These are phyloP conservation scores for Protomyces inouyei DNA, from an alignment of 1,139 yeast species.

Conservation along the genomic window DNA sequence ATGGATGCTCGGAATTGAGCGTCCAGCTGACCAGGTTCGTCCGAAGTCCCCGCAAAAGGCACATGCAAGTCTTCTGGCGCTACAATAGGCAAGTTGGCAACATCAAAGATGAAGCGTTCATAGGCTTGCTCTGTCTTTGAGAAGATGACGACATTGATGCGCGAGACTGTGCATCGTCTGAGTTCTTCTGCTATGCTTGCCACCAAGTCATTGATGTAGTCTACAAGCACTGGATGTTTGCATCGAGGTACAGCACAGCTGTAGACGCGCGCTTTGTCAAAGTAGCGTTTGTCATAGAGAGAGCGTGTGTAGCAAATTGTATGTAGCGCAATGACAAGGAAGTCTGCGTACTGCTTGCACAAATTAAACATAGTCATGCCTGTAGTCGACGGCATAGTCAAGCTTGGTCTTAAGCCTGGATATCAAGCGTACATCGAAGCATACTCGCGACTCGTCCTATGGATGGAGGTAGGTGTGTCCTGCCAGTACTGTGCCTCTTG, in stretches of 20 bases:
- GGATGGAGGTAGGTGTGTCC: too few species aligned
- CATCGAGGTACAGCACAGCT: conserved; percentile 39
- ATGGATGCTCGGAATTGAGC: conserved; percentile 37
- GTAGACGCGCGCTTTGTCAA: conserved; percentile 39
- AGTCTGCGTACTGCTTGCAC: conserved; percentile 32
- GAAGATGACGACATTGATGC: conserved; percentile 37
- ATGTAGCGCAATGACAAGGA: conserved; percentile 40
- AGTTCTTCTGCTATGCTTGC: conserved; percentile 36
- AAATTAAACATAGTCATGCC: neutral
- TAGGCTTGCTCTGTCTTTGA: conserved; percentile 34
- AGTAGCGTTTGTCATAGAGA: conserved; percentile 41
- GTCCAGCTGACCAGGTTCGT: conserved; percentile 19
- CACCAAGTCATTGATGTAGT: conserved; percentile 40
- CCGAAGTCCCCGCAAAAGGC: conserved; percentile 16
- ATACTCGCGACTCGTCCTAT: too few species aligned
- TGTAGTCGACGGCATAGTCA: neutral
- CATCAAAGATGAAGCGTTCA: conserved; percentile 40
- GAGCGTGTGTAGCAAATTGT: conserved; percentile 38
- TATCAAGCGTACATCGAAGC: too few species aligned
- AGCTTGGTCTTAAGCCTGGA: too few species aligned
- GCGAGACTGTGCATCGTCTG: conserved; percentile 34
- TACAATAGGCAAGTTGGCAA: conserved; percentile 36
- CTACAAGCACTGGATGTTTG: conserved; percentile 42
- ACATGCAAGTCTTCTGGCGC: conserved; percentile 31
- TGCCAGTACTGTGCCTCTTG: too few species aligned